phyloP scores from a whole-genome alignment of 345 rosid genomes.

The Luvunga scandens region DNA sequence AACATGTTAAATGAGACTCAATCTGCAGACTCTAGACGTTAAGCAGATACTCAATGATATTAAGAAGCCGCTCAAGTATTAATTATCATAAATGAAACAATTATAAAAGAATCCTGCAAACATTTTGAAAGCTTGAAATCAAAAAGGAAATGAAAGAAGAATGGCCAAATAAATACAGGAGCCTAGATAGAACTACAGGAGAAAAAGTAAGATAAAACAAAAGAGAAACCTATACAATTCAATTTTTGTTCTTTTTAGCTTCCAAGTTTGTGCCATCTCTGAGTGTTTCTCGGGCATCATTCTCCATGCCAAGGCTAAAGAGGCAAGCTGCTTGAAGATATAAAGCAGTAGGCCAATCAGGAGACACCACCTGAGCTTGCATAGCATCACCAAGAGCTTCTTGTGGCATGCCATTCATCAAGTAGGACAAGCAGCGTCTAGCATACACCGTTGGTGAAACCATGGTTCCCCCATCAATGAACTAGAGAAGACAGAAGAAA shows the following conservation, averaged over 20 bases:
- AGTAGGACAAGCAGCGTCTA: slow-evolving; percentile 81
- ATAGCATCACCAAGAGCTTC: slow-evolving; percentile 88
- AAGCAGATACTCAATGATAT: neutral
- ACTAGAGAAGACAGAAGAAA: slow-evolving; percentile 35
- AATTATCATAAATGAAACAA: neutral
- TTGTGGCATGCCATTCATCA: slow-evolving; percentile 67
- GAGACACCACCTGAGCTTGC: slow-evolving; percentile 83
- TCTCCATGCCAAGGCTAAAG: slow-evolving; percentile 82
- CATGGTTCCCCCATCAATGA: slow-evolving; percentile 83
- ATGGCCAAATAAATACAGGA: slow-evolving; percentile 9
- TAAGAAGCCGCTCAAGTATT: neutral
- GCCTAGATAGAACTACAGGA: neutral
- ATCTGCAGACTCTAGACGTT: neutral
- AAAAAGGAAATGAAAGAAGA: neutral
- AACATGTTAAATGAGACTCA: neutral
- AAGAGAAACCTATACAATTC: slow-evolving; percentile 39
- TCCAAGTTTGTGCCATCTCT: slow-evolving; percentile 73
- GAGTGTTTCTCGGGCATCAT: slow-evolving; percentile 82
- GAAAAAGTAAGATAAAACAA: neutral
- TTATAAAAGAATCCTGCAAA: slow-evolving; percentile 8
- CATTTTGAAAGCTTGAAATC: neutral
- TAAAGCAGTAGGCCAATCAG: slow-evolving; percentile 77
- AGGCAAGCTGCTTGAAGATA: slow-evolving; percentile 88
- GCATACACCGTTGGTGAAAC: slow-evolving; percentile 86
- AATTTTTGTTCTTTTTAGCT: slow-evolving; percentile 48